Base-by-base conservation (phyloP, 352 stramenopile genomes). In the Phytophthora nicotianae region DNA sequence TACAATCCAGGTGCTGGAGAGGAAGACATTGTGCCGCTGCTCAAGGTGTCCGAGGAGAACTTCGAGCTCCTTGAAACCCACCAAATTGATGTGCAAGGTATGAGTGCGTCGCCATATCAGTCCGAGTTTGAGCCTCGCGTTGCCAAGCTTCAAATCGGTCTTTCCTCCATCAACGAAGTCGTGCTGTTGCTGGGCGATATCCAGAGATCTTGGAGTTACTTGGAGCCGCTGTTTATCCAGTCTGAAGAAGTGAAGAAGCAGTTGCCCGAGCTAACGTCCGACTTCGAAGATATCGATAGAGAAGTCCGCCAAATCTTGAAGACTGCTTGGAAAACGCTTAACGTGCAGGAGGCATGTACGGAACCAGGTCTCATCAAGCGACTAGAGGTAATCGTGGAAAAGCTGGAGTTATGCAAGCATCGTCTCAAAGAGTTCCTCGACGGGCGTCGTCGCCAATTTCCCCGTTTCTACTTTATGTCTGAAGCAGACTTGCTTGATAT, bases 161-260 rank as follows among this genome's bases (percentile, higher is more conserved):
- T 98, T 6, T 90, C 87, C 2, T 90, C 80, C 6, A 83, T 97
- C 26, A 95, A 92, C 58, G 96, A 99, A 86, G 91, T 98, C 1
- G 96, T 98, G 10, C 74, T 95, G 0, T 79, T 98, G 8, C 67
- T 99, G n/a, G 86, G 87, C 10, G 94, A 98, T 55, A 99, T 99
- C 32, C 96, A 99, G 70, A 81, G 94, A 14, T 98, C 90, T 17
- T 98, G 96, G 96, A 98, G 88, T 42, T 98, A 98, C 65, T 65
- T 98, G 17, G 96, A 98, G 66, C 95, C 95, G 19, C 76, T 98
- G 7, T 98, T 98, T 54, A 97, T 98, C 52, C 85, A 95, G 51
- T 98, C 91, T 0, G 96, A 98, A 67, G 96, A 98, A 79, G 96
- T 98, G 13, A 98, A 98, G 59, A 91, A 96, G 46, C 95, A 98